These are phyloP conservation scores for Pterocarpus macrocarpus DNA, from an alignment of 306 rosid genomes.

Conservation along the genomic window DNA sequence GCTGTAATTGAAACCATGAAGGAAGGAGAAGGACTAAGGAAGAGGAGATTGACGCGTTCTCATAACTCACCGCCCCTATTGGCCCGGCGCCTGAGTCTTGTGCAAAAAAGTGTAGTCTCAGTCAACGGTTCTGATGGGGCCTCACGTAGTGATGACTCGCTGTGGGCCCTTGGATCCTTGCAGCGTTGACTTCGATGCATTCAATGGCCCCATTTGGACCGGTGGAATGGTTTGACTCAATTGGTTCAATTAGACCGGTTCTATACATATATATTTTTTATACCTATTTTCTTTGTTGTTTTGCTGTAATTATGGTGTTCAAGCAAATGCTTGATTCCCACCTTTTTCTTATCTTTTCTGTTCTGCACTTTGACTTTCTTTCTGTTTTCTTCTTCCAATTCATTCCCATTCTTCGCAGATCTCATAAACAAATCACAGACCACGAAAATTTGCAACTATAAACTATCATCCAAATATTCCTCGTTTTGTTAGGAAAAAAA, in stretches of 20 bases:
- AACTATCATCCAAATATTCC: background rate
- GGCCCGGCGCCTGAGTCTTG: constrained; percentile 57
- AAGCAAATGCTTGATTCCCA: background rate
- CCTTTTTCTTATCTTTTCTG: background rate
- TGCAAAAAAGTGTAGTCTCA: constrained; percentile 44
- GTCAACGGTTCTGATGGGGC: constrained; percentile 56
- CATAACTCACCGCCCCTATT: constrained; percentile 45
- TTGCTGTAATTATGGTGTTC: constrained; percentile 18
- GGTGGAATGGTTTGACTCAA: constrained; percentile 50
- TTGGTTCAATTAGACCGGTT: no score
- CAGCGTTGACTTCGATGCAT: constrained; percentile 41
- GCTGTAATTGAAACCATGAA: background rate
- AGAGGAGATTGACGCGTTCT: constrained; percentile 62
- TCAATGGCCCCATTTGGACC: constrained; percentile 16
- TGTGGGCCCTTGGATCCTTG: background rate
- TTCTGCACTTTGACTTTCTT: background rate
- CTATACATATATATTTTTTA: no score
- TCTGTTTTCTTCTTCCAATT: constrained; percentile 3
- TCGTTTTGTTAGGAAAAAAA: background rate
- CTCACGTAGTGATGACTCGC: constrained; percentile 29
- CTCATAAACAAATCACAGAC: background rate
- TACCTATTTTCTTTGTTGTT: background rate
- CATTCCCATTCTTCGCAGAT: background rate
- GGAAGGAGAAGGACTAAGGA: background rate
- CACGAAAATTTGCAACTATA: background rate